Evolutionary conservation across 1,139 yeast genomes (phyloP).

Genomic region (Pichia cactophila): DNA sequence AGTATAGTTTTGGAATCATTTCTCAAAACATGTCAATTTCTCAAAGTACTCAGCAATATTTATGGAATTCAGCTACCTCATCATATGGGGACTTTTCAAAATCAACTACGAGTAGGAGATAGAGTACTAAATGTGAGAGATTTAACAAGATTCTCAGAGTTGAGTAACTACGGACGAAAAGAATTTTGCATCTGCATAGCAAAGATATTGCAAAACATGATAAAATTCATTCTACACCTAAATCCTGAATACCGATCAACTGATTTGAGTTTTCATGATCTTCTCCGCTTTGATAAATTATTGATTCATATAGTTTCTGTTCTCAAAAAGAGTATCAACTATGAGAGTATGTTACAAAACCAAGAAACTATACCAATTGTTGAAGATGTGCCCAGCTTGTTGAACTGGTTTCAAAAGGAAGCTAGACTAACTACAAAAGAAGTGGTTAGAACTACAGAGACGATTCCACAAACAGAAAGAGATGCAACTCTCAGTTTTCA

Average conservation of each 20-base stretch:
- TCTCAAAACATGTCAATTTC: constrained; percentile 8
- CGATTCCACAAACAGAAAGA: not conserved
- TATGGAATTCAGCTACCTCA: constrained; percentile 13
- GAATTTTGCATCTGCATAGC: constrained; percentile 17
- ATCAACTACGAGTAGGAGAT: constrained; percentile 6
- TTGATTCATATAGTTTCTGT: constrained; percentile 4
- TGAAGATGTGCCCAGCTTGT: not conserved
- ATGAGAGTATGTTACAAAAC: not conserved
- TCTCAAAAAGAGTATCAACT: not conserved
- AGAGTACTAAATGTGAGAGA: not conserved
- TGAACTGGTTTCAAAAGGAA: not conserved
- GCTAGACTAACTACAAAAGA: not conserved
- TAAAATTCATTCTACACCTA: constrained; percentile 16
- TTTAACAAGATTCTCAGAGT: not conserved
- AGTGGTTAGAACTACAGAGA: not conserved
- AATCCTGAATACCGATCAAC: constrained; percentile 1
- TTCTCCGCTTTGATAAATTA: constrained; percentile 16
- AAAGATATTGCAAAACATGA: constrained; percentile 16
- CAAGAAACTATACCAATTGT: not conserved
- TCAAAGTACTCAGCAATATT: constrained; percentile 3
- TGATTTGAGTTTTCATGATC: constrained; percentile 10
- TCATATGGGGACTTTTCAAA: not conserved
- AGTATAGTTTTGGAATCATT: constrained; percentile 11
- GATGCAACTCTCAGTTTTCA: not conserved
- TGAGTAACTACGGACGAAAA: constrained; percentile 9